Evolutionary conservation across 352 stramenopile genomes (phyloP), one percentile per base, ranked within the genome.

Genomic region (Paralagenidium karlingii): DNA sequence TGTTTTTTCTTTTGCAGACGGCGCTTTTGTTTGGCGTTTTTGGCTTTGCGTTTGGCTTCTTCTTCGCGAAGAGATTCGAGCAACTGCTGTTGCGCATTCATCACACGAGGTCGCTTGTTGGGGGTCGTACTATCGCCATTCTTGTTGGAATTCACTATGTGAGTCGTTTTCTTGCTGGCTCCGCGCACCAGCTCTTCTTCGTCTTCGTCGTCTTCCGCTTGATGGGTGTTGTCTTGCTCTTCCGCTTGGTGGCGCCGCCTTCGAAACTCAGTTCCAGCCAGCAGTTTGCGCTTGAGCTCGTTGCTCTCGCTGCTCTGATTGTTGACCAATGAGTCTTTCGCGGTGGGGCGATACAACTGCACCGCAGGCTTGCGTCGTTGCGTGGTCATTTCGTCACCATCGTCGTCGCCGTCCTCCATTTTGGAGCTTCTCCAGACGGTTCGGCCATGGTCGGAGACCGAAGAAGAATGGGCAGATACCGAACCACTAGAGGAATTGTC

Each of bases 1-100:
- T 79, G 59, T 47, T 82, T 88, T 54, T 88, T 88, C 36, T 68
- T 66, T 54, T 85, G 68, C 38, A 71, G 40, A n/a, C 71, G 68
- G 45, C 65, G 47, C 41, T 85, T 88, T n/a, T 55, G 45, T 43
- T 88, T 88, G 21, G 68, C 52, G 39, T 88, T 88, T 51, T 85
- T 84, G 20, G 60, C 64, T 31, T 77, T 83, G 44, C 78, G 79
- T 34, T 61, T 58, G 11, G 53, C 61, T 7, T 63, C 71, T 28
- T 85, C 67, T 26, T 82, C 61, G 8, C 75, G 53, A 41, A 88
- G 27, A 24, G 73, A 70, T 19, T 80, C 70, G 37, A 88, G 51
- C 21, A 88, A 43, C 28, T 82, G 59, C 10, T 88, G 66, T 32
- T 88, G 75, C 11, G 62, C 63, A 8, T 53, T 83, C 22, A 68